A percentile compares a stretch with the other conserved stretches of the same genome.
These are phyloP conservation scores for Barnettozyma sucrosica DNA, from an alignment of 805 yeast species.

Conservation along the genomic window DNA sequence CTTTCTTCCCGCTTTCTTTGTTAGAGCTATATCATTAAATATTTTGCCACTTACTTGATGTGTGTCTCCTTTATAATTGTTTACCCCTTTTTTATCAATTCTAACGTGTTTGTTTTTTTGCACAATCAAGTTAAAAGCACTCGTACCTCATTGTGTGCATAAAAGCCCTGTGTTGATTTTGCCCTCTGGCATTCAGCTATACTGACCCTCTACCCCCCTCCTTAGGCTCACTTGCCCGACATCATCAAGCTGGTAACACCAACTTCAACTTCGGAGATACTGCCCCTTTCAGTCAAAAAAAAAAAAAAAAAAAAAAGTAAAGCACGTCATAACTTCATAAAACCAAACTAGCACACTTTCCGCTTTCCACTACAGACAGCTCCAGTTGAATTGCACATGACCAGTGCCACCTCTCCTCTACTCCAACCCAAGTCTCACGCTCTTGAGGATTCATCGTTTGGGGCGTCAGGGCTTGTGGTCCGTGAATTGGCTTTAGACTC, in stretches of 20 bases:
- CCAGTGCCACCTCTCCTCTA: conserved; percentile 6
- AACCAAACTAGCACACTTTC: background rate
- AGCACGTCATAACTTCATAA: background rate
- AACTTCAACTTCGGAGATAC: background rate
- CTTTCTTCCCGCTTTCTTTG: background rate
- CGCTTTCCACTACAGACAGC: background rate
- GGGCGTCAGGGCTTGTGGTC: conserved; percentile 9
- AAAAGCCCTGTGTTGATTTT: background rate
- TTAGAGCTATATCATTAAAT: background rate
- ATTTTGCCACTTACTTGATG: background rate
- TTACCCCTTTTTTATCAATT: background rate
- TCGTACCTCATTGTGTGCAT: no score
- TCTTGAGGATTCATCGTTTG: conserved; percentile 9
- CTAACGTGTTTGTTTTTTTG: background rate
- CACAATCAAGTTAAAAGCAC: background rate
- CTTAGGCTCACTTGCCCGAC: no score
- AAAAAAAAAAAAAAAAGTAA: background rate
- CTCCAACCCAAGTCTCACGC: conserved; percentile 11
- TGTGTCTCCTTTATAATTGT: background rate
- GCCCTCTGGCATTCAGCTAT: background rate
- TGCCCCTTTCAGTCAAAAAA: background rate
- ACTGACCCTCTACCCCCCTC: no score
- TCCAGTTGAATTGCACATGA: background rate
- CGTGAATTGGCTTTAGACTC: conserved; percentile 5
- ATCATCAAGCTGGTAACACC: no score